A percentile compares a stretch with the other conserved stretches of the same genome.
Conservation (phyloP, 1,284 basidiomycete species). For the Apiotrichum laibachii region DNA sequence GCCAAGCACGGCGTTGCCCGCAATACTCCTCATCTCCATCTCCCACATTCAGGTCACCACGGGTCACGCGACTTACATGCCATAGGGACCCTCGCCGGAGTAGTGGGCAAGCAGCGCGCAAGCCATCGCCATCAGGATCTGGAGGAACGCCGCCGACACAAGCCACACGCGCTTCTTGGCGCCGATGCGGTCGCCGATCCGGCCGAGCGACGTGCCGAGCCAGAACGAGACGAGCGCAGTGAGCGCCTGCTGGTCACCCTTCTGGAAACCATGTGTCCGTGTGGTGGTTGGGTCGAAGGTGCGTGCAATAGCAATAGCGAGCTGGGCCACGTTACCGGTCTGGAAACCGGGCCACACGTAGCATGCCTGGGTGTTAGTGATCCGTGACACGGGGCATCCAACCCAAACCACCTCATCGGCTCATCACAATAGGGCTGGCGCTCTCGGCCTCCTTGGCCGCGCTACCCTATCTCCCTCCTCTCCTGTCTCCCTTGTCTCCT, state of each 20-base stretch:
- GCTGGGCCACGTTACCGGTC: conserved; percentile 55
- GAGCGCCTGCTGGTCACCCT: conserved; percentile 75
- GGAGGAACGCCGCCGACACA: conserved; percentile 65
- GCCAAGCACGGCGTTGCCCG: background rate
- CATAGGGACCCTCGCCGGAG: conserved; percentile 57
- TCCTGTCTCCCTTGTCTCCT: too few species aligned
- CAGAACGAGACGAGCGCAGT: conserved; percentile 70
- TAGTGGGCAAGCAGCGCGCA: conserved; percentile 63
- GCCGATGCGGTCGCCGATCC: conserved; percentile 59
- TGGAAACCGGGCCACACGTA: conserved; percentile 56
- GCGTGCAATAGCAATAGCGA: conserved; percentile 62
- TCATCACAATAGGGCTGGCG: too few species aligned
- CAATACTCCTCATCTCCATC: background rate
- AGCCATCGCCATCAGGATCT: conserved; percentile 70
- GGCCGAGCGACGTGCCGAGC: conserved; percentile 49
- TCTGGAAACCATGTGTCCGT: conserved; percentile 62
- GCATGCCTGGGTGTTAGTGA: conserved; percentile 55
- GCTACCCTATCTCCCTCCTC: too few species aligned
- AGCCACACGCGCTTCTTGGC: conserved; percentile 72
- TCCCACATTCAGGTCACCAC: background rate
- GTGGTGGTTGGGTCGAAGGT: conserved; percentile 59
- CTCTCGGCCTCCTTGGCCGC: too few species aligned
- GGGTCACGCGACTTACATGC: conserved; percentile 51
- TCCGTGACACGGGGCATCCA: background rate
- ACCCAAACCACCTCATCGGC: too few species aligned